These are phyloP conservation scores for Tritrichomonas musculus DNA, from an alignment of 208 protist genomes.

Conservation along the genomic window DNA sequence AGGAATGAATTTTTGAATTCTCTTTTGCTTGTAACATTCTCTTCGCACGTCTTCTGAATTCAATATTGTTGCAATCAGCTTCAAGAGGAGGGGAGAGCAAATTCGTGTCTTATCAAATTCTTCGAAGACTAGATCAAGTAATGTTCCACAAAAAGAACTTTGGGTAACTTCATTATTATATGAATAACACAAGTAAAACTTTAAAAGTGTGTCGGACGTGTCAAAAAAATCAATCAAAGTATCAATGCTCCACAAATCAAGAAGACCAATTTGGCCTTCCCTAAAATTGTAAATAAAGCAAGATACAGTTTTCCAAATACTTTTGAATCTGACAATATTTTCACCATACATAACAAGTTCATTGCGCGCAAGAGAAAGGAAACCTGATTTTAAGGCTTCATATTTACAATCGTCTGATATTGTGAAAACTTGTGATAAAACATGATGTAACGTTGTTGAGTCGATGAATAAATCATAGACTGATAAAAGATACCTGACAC, in stretches of 20 bases:
- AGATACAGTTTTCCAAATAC: not conserved
- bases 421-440: not conserved
- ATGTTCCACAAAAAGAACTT: not conserved
- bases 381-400: not conserved
- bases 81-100: no score
- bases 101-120: no score
- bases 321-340: not conserved
- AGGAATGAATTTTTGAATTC: no score
- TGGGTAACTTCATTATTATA: not conserved
- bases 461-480: not conserved
- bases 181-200: not conserved
- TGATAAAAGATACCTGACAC: not conserved
- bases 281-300: not conserved
- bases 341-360: not conserved
- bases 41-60: no score
- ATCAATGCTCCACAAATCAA: not conserved
- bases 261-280: not conserved
- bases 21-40: no score
- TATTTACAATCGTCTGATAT: not conserved
- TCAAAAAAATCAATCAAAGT: not conserved
- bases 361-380: not conserved
- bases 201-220: not conserved
- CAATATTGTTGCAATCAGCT: no score
- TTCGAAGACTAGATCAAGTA: no score
- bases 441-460: not conserved